Percentiles rank a stretch among this genome's conserved stretches.
These are phyloP conservation scores for Juglanconis sp. DNA, from an alignment of 2,329 filamentous ascomycete genomes.

Conservation along the genomic window DNA sequence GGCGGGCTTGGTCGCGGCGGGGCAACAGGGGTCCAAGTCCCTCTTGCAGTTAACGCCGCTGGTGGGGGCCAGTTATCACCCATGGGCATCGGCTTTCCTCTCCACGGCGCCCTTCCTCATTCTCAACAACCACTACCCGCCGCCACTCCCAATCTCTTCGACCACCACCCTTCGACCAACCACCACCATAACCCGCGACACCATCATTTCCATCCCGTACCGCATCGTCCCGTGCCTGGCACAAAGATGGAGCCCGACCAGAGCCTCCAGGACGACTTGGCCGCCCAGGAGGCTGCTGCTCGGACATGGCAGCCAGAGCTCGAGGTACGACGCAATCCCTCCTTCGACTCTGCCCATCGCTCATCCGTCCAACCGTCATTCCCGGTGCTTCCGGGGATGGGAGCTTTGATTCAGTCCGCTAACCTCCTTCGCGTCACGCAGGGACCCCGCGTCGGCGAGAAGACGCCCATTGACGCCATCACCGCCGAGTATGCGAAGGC, in stretches of 20 bases:
- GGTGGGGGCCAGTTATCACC: not conserved
- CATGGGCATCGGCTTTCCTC: conserved; percentile 7
- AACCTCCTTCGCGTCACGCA: conserved; percentile 33
- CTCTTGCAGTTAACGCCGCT: not conserved
- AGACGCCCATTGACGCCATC: conserved; percentile 73
- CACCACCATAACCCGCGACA: conserved; percentile 14
- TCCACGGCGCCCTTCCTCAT: conserved; percentile 12
- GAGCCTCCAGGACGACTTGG: conserved; percentile 40
- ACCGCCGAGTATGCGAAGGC: conserved; percentile 84
- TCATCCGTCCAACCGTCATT: not conserved
- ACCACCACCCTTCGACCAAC: not conserved
- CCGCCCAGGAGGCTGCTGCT: conserved; percentile 59
- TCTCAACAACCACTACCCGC: conserved; percentile 12
- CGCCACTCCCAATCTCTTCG: not conserved
- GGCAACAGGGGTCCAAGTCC: conserved; percentile 4
- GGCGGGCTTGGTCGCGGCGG: conserved; percentile 7
- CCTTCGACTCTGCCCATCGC: not conserved
- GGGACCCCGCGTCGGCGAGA: conserved; percentile 80
- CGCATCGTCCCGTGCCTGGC: conserved; percentile 7
- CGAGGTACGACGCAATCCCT: conserved; percentile 41
- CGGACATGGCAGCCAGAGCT: conserved; percentile 56
- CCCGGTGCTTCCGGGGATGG: conserved; percentile 9
- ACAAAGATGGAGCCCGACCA: conserved; percentile 36
- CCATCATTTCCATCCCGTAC: not conserved
- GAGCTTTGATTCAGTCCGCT: conserved; percentile 23